These are phyloP conservation scores for Jamesozyma hellenica DNA, from an alignment of 805 yeast genomes.

Conservation along the genomic window DNA sequence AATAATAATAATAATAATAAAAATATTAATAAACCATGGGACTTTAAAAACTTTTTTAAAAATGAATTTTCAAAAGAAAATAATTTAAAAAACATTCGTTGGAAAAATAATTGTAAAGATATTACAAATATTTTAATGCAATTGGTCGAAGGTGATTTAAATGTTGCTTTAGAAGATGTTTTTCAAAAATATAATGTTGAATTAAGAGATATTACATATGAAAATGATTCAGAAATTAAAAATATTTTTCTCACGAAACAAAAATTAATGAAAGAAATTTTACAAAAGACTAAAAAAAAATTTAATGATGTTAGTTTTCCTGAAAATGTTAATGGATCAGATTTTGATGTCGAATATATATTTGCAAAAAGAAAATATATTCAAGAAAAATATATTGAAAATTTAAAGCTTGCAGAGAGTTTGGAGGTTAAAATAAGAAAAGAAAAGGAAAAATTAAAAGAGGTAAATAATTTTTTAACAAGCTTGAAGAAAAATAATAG, in stretches of 20 bases:
- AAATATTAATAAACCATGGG: constrained; percentile 13
- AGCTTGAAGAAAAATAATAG: constrained; percentile 8
- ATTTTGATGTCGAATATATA: constrained; percentile 25
- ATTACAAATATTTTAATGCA: constrained; percentile 14
- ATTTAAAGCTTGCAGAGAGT: constrained; percentile 16
- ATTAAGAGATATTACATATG: constrained; percentile 9
- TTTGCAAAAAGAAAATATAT: constrained; percentile 24
- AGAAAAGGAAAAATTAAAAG: constrained; percentile 14
- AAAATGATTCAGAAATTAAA: constrained; percentile 9
- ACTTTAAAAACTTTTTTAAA: constrained; percentile 16
- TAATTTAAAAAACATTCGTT: constrained; percentile 11
- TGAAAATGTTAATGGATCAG: constrained; percentile 14
- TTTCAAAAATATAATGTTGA: constrained; percentile 17
- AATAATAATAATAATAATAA: neutral
- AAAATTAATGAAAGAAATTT: constrained; percentile 17
- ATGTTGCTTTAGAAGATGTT: constrained; percentile 15
- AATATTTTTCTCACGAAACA: constrained; percentile 13
- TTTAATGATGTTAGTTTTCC: constrained; percentile 21
- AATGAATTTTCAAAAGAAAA: constrained; percentile 14
- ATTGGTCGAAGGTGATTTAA: constrained; percentile 19
- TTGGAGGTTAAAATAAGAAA: constrained; percentile 17
- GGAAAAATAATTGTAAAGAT: constrained; percentile 17
- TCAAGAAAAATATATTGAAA: constrained; percentile 18
- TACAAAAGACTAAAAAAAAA: constrained; percentile 16
- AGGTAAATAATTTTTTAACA: constrained; percentile 6